Base-by-base conservation (phyloP, 2,329 filamentous ascomycete species). In the Aspergillus pseudotamarii region DNA sequence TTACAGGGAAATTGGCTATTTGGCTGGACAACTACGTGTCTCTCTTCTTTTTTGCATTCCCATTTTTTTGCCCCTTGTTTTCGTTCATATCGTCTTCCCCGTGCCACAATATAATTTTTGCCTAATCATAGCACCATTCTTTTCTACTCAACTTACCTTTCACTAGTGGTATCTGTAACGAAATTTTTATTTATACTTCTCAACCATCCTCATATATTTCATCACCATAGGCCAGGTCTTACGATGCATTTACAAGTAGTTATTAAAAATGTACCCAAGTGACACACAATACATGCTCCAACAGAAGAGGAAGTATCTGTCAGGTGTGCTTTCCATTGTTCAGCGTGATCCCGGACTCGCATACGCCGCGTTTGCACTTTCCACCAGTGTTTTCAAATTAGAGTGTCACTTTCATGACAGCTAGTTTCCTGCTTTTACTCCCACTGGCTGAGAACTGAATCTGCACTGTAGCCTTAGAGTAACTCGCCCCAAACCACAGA, bases 1-100 rank as follows among this genome's bases (percentile, higher is more conserved):
- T 77, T 77, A 76, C 74, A 76, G 70, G 76, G 70, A 71, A 72
- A 54, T 67, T 72, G 68, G 66, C 72, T 74, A 68, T 69, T 74
- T 74, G 76, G 75, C 68, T 72, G 65, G 68, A 75, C 77, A 67
- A 80, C 78, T 67, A 62, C 71, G 68, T 65, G 63, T 69, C 68
- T 73, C 69, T 66, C 68, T 66, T 70, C 75, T 72, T 72, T 67
- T 62, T 58, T 60, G 66, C 64, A 61, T 58, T 46, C 64, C 53
- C 43, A 10, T 57, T 12, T n/a, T 16, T 55, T 2, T 21, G 21
- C n/a, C 16, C 28, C 11, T n/a, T 36, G 26, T 23, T 8, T 38
- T 43, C 34, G 8, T 32, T 19, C 14, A 4, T 10, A 9, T 21
- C 6, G 3, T 43, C 23, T 34, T 5, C 32, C 11, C 5, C 1